Conservation (phyloP, 495 filamentous ascomycete genomes). For the Aspergillus funiculosus region DNA sequence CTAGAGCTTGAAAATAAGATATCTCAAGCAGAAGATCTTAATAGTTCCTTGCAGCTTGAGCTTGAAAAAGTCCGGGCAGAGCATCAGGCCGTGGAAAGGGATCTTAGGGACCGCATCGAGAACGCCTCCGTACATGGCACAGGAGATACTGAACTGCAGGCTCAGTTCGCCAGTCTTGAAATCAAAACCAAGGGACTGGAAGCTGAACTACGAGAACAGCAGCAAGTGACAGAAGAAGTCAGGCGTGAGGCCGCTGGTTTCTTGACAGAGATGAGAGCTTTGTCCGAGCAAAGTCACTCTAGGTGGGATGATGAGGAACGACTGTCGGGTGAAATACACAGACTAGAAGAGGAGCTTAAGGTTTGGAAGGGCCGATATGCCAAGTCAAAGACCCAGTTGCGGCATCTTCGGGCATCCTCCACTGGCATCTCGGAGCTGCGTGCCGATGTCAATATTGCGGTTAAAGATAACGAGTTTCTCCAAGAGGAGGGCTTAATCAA, state of each 20-base stretch:
- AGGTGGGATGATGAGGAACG: conserved; percentile 77
- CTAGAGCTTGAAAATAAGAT: conserved; percentile 71
- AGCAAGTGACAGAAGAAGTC: conserved; percentile 83
- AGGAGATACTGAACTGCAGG: conserved; percentile 45
- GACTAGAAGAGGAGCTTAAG: conserved; percentile 72
- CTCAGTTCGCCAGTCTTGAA: conserved; percentile 58
- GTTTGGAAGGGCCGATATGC: conserved; percentile 89
- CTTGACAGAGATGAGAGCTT: conserved; percentile 78
- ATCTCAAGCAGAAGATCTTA: conserved; percentile 69
- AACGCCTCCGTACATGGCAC: conserved; percentile 34
- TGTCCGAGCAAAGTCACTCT: conserved; percentile 72
- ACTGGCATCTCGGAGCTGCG: conserved; percentile 60
- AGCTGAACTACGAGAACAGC: conserved; percentile 62
- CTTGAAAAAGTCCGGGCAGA: conserved; percentile 65
- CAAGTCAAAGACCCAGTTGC: conserved; percentile 76
- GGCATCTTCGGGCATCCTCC: conserved; percentile 73
- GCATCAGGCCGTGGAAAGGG: conserved; percentile 56
- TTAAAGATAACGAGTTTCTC: conserved; percentile 65
- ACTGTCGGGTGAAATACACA: conserved; percentile 63
- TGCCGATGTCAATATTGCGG: conserved; percentile 55
- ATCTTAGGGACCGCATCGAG: conserved; percentile 60
- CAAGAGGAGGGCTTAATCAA: conserved; percentile 71
- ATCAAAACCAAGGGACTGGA: conserved; percentile 69
- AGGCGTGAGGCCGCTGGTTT: conserved; percentile 77
- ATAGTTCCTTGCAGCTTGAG: conserved; percentile 68